Conservation (phyloP, 805 yeast genomes). For the Barnettozyma botsteinii region DNA sequence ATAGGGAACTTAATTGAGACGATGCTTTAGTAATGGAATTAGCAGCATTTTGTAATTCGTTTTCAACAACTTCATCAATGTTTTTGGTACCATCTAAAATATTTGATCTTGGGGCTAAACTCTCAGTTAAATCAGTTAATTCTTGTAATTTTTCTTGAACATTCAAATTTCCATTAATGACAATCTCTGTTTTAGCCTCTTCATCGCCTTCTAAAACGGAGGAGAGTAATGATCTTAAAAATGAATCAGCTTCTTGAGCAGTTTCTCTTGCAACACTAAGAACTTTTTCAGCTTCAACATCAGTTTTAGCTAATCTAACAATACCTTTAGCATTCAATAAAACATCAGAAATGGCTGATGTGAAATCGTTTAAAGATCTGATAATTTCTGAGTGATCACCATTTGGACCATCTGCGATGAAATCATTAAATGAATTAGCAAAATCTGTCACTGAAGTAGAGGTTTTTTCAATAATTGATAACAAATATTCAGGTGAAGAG, state of each 20-base stretch:
- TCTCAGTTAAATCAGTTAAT: slow-evolving; percentile 49
- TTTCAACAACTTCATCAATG: slow-evolving; percentile 59
- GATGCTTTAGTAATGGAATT: slow-evolving; percentile 63
- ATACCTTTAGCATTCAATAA: slow-evolving; percentile 68
- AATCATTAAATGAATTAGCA: slow-evolving; percentile 68
- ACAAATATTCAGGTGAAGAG: slow-evolving; percentile 62
- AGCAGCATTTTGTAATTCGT: slow-evolving; percentile 70
- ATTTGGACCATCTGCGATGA: slow-evolving; percentile 68
- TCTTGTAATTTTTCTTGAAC: slow-evolving; percentile 68
- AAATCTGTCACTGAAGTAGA: slow-evolving; percentile 72
- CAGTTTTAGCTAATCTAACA: slow-evolving; percentile 44
- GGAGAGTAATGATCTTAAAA: slow-evolving; percentile 54
- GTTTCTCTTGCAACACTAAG: slow-evolving; percentile 45
- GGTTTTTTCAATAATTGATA: slow-evolving; percentile 65
- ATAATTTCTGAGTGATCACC: slow-evolving; percentile 59
- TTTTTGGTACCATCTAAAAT: slow-evolving; percentile 20
- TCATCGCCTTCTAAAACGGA: slow-evolving; percentile 42
- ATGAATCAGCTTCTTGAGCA: slow-evolving; percentile 56
- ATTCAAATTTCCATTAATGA: slow-evolving; percentile 67
- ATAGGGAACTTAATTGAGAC: slow-evolving; percentile 46
- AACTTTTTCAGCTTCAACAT: slow-evolving; percentile 46
- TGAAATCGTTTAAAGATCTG: slow-evolving; percentile 54
- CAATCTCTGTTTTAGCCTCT: slow-evolving; percentile 70
- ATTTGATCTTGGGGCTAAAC: slow-evolving; percentile 40
- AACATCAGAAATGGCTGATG: slow-evolving; percentile 57